phyloP scores from a whole-genome alignment of 2,329 filamentous ascomycete genomes.

The Rhinocladiella similis region DNA sequence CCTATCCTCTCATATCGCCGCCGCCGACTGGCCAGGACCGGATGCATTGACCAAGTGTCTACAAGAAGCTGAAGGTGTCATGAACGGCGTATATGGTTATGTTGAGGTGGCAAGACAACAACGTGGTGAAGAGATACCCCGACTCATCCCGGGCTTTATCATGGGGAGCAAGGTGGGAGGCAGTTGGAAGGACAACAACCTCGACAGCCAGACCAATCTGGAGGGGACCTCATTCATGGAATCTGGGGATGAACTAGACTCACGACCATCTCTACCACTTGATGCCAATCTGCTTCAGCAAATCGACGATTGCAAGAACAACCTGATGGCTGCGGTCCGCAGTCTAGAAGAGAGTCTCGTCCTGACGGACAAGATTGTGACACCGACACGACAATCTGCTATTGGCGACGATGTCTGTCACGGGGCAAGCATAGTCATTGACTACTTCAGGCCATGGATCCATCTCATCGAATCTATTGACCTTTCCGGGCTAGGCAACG shows the following conservation, averaged over 20 bases:
- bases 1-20: conserved; percentile 94
- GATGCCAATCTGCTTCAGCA: conserved; percentile 77
- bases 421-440: conserved; percentile 76
- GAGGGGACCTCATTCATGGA: conserved; percentile 72
- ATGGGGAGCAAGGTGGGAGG: conserved; percentile 80
- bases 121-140: conserved; percentile 85
- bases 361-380: conserved; percentile 77
- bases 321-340: conserved; percentile 81
- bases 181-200: conserved; percentile 75
- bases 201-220: conserved; percentile 65
- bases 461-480: conserved; percentile 90
- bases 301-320: conserved; percentile 80
- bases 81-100: conserved; percentile 92
- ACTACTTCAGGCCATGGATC: conserved; percentile 88
- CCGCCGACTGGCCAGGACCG: conserved; percentile 89
- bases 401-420: conserved; percentile 81
- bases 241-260: conserved; percentile 75
- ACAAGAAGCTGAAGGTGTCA: conserved; percentile 94
- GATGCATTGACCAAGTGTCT: conserved; percentile 94
- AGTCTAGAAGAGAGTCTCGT: conserved; percentile 82
- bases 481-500: conserved; percentile 73
- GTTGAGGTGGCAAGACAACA: conserved; percentile 94
- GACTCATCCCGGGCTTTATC: conserved; percentile 92
- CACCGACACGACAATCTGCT: conserved; percentile 72
- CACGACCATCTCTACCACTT: conserved; percentile 71